Conservation (phyloP, 2,329 filamentous ascomycete species). For the Xylaria digitata region DNA sequence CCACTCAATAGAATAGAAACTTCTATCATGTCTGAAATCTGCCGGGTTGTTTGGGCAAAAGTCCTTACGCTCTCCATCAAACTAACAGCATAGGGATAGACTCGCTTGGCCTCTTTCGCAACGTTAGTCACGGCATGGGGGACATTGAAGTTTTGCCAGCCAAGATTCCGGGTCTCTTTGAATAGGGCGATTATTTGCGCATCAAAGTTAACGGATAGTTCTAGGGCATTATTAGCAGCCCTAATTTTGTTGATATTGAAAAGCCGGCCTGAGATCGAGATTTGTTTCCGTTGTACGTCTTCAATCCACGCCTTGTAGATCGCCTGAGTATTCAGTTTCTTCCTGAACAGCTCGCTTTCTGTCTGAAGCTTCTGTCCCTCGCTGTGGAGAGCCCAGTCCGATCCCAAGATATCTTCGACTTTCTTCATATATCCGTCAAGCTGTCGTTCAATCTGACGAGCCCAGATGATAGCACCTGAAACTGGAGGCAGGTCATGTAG, state of each 20-base stretch:
- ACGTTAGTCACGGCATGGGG: constrained; percentile 95
- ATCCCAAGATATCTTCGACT: constrained; percentile 96
- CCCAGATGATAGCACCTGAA: constrained; percentile 97
- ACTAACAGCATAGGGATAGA: constrained; percentile 97
- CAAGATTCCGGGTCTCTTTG: constrained; percentile 96
- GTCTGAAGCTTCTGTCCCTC: constrained; percentile 94
- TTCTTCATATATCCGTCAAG: constrained; percentile 98
- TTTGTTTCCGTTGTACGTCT: constrained; percentile 87
- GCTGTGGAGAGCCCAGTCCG: constrained; percentile 92
- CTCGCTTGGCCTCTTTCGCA: constrained; percentile 97
- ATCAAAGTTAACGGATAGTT: constrained; percentile 95
- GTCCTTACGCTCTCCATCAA: constrained; percentile 99
- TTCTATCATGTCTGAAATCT: constrained; percentile 86
- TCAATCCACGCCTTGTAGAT: constrained; percentile 97
- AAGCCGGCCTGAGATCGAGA: constrained; percentile 90
- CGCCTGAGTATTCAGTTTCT: constrained; percentile 92
- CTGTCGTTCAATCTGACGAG: constrained; percentile 95
- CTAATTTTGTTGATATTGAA: constrained; percentile 91
- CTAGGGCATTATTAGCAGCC: constrained; percentile 88
- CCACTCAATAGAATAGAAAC: constrained; percentile 89
- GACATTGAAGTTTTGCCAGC: constrained; percentile 94
- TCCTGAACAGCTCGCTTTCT: constrained; percentile 92
- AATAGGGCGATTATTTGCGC: constrained; percentile 96
- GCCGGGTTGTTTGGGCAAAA: constrained; percentile 85
- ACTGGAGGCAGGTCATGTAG: constrained; percentile 95